phyloP scores from a whole-genome alignment of 768 basidiomycete species.

The Amanita jacksonii region DNA sequence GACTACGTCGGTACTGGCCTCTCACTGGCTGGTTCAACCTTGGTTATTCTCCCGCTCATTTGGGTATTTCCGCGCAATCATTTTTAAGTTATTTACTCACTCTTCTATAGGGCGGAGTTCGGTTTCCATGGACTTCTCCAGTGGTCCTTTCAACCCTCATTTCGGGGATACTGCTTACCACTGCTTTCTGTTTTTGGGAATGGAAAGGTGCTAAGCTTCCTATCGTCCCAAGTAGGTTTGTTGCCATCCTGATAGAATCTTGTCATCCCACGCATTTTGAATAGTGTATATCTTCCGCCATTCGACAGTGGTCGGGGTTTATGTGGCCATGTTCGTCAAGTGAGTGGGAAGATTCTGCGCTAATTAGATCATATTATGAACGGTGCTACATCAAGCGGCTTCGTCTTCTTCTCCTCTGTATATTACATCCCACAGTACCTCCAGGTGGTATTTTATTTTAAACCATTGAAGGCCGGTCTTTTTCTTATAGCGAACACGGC shows the following conservation, averaged over 20 bases:
- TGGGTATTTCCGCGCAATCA: constrained; percentile 37
- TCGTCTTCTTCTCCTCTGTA: constrained; percentile 52
- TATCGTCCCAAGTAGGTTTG: constrained; percentile 63
- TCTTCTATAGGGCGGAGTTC: constrained; percentile 48
- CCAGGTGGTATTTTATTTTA: constrained; percentile 60
- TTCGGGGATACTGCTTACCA: constrained; percentile 42
- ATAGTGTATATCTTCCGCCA: constrained; percentile 72
- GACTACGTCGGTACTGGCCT: constrained; percentile 55
- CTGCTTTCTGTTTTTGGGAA: constrained; percentile 62
- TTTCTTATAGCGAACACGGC: constrained; percentile 64
- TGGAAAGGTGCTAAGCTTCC: constrained; percentile 62
- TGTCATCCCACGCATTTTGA: no score
- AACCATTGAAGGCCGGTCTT: constrained; percentile 46
- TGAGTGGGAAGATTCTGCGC: constrained; percentile 15
- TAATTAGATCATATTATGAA: not conserved
- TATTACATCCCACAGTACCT: constrained; percentile 73
- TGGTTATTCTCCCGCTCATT: constrained; percentile 61
- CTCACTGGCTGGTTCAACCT: constrained; percentile 49
- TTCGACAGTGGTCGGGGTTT: constrained; percentile 56
- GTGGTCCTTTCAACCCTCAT: constrained; percentile 52
- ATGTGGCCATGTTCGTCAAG: constrained; percentile 64
- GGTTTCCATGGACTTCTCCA: constrained; percentile 63
- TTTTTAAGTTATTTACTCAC: not conserved
- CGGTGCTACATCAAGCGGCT: constrained; percentile 29
- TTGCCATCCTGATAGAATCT: constrained; percentile 8